phyloP scores from a whole-genome alignment of 495 filamentous ascomycete species.

The Aspergillus haitiensis region DNA sequence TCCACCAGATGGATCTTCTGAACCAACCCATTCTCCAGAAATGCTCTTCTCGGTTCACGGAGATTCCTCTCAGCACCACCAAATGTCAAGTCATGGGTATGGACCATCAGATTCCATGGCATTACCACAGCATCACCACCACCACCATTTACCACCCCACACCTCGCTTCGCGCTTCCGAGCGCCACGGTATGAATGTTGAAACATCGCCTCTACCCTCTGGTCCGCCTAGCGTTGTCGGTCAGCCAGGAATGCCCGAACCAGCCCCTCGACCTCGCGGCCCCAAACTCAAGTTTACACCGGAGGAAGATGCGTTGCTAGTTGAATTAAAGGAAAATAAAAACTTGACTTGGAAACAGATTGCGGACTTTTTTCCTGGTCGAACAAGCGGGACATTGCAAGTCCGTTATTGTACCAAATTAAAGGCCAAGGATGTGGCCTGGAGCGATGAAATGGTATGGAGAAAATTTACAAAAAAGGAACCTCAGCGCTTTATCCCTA shows the following conservation, averaged over 20 bases:
- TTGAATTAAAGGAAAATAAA: slow-evolving; percentile 90
- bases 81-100: slow-evolving; percentile 33
- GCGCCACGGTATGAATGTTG: slow-evolving; percentile 28
- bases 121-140: slow-evolving; percentile 62
- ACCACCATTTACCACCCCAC: slow-evolving; percentile 69
- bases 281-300: slow-evolving; percentile 89
- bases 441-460: slow-evolving; percentile 88
- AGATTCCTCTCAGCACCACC: slow-evolving; percentile 31
- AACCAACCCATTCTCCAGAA: slow-evolving; percentile 32
- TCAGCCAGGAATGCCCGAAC: slow-evolving; percentile 77
- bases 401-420: slow-evolving; percentile 93
- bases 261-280: slow-evolving; percentile 71
- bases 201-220: slow-evolving; percentile 32
- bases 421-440: slow-evolving; percentile 86
- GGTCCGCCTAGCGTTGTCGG: slow-evolving; percentile 71
- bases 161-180: slow-evolving; percentile 42
- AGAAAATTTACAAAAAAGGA: not conserved
- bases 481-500: not conserved
- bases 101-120: slow-evolving; percentile 27
- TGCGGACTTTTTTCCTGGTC: slow-evolving; percentile 86
- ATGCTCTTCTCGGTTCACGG: slow-evolving; percentile 36
- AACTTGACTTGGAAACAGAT: slow-evolving; percentile 95
- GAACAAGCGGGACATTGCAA: slow-evolving; percentile 84
- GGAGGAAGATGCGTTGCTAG: slow-evolving; percentile 79
- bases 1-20: slow-evolving; percentile 28